Conservation (phyloP, 352 stramenopile species). For the Phytophthora meadii region DNA sequence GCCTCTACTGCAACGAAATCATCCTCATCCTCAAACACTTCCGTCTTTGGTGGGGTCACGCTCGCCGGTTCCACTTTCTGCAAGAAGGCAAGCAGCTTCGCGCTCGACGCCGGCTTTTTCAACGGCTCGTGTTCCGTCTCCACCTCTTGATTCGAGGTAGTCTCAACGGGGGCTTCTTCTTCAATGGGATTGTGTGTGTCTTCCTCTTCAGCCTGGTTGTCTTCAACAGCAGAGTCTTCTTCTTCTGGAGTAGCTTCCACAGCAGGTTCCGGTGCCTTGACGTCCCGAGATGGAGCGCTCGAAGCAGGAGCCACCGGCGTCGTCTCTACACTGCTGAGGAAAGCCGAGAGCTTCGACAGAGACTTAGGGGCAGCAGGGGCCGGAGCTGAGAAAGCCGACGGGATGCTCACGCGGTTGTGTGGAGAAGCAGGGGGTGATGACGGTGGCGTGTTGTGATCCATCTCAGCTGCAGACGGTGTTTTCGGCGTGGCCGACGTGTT, state of each 20-base stretch:
- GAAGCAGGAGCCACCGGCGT: slow-evolving; percentile 17
- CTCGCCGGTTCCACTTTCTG: slow-evolving; percentile 47
- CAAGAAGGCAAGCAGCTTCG: slow-evolving; percentile 66
- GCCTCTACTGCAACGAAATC: slow-evolving; percentile 32
- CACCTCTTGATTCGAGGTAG: slow-evolving; percentile 19
- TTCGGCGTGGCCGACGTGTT: slow-evolving; percentile 38
- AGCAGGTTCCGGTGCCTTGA: slow-evolving; percentile 12
- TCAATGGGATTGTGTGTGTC: slow-evolving; percentile 21
- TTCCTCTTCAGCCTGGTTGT: slow-evolving; percentile 36
- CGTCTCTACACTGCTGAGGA: slow-evolving; percentile 68
- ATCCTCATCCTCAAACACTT: slow-evolving; percentile 31
- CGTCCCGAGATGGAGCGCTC: slow-evolving; percentile 27
- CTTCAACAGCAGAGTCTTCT: slow-evolving; percentile 27
- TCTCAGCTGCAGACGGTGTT: slow-evolving; percentile 24
- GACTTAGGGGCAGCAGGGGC: slow-evolving; percentile 31
- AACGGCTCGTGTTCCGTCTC: slow-evolving; percentile 23
- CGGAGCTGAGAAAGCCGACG: slow-evolving; percentile 41
- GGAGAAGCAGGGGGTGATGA: slow-evolving; percentile 37
- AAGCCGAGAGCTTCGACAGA: slow-evolving; percentile 65
- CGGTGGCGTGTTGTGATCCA: slow-evolving; percentile 29
- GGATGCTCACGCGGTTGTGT: slow-evolving; percentile 38
- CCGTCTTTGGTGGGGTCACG: slow-evolving; percentile 1
- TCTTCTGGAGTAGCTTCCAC: slow-evolving; percentile 34
- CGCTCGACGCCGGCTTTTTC: slow-evolving; percentile 39
- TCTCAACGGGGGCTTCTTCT: slow-evolving; percentile 16